Evolutionary conservation across 2,329 filamentous ascomycete species (phyloP), one percentile per base, ranked within the genome.

Genomic region (Aspergillus novoparasiticus): DNA sequence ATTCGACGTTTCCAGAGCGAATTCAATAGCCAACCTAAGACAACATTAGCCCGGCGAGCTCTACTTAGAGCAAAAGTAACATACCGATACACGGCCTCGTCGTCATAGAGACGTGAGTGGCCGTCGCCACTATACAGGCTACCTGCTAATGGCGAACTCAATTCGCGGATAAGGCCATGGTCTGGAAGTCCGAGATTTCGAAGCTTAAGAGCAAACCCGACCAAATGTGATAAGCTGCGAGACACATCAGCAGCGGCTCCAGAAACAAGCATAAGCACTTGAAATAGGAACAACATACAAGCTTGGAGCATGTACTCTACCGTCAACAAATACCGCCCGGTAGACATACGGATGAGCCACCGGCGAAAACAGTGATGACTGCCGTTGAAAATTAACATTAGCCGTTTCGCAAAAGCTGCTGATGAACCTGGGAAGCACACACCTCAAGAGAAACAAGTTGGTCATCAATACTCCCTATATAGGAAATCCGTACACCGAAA

Each of bases 311-410:
- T 98, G 94, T 39, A 97, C 86, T 63, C 94, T 89, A 30, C 94
- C 92, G 77, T 99, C 94, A 59, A 99, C 91, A 75, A 98, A 98
- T 19, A 96, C 93, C n/a, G 94, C 92, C 32, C 95, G 89, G 76
- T 93, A 96, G 63, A 98, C 94, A 76, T 97, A 94, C 0, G 95
- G 95, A 72, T 99, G 95, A 23, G 88, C 89, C 4, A 93, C 88
- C 0, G 91, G 91, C 0, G 92, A 90, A 77, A 96, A 96, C 0
- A 95, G 88, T 19, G 94, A 93, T 2, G 94, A 97, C 87, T 83
- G 46, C 26, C 34, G 30, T 53, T 32, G 57, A 57, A 26, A 21
- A 12, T 14, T 28, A 54, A 54, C 10, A 26, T 30, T 46, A 30
- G 56, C 46, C 28, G 16, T 50, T 16, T 45, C 21, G 51, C 62